These are phyloP conservation scores for Aspergillus ustus DNA, from an alignment of 2,329 filamentous ascomycete species.

Conservation along the genomic window DNA sequence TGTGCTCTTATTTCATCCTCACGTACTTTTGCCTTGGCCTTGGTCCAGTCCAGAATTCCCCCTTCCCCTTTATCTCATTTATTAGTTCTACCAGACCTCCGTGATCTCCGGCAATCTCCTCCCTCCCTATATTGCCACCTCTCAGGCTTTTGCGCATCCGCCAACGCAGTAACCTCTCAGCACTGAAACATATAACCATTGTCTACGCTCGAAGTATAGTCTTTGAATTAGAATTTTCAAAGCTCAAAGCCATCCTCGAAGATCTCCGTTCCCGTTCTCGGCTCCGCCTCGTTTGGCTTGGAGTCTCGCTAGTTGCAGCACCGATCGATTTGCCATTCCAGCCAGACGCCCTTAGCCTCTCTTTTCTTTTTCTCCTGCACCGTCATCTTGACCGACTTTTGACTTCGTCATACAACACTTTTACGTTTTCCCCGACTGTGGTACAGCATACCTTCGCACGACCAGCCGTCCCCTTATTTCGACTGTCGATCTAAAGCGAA, in stretches of 20 bases:
- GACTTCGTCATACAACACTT: constrained; percentile 39
- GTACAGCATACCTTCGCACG: constrained; percentile 32
- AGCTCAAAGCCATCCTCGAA: constrained; percentile 15
- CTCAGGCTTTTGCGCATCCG: constrained; percentile 4
- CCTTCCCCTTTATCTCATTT: constrained; percentile 10
- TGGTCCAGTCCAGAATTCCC: not conserved
- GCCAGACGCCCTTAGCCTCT: constrained; percentile 22
- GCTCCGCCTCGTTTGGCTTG: constrained; percentile 24
- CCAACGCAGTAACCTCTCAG: not conserved
- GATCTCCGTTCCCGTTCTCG: constrained; percentile 22
- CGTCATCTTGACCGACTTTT: constrained; percentile 43
- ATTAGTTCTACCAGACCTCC: constrained; percentile 14
- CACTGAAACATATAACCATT: not conserved
- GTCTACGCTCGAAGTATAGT: not conserved
- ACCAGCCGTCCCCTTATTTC: constrained; percentile 25
- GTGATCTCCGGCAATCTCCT: constrained; percentile 8
- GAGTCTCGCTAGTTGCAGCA: constrained; percentile 32
- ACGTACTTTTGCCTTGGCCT: not conserved
- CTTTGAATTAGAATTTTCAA: not conserved
- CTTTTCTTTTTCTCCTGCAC: constrained; percentile 28
- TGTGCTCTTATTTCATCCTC: constrained; percentile 10
- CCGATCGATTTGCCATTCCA: constrained; percentile 27
- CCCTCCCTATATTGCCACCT: constrained; percentile 22
- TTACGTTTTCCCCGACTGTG: constrained; percentile 34
- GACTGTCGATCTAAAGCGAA: constrained; percentile 21